phyloP scores from a whole-genome alignment of 306 rosid species.

The Oemleria cerasiformis region DNA sequence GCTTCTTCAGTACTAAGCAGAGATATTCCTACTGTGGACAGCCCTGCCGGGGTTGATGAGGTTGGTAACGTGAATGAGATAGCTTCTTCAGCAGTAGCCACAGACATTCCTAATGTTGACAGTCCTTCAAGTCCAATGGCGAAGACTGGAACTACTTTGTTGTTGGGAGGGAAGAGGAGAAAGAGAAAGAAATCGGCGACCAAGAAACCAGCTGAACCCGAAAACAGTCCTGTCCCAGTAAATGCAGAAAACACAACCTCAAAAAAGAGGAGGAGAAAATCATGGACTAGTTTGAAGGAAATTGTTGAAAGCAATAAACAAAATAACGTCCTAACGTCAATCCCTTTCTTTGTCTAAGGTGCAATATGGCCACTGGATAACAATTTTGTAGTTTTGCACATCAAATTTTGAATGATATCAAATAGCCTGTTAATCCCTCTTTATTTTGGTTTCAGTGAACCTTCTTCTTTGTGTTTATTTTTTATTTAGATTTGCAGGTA shows the following conservation, averaged over 20 bases:
- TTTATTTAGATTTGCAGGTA: too few species aligned
- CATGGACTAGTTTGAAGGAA: slow-evolving; percentile 82
- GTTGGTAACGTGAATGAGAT: slow-evolving; percentile 15
- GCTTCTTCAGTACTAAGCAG: slow-evolving; percentile 8
- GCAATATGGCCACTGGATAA: neutral
- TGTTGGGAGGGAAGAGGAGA: slow-evolving; percentile 43
- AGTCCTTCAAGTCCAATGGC: slow-evolving; percentile 31
- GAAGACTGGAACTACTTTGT: slow-evolving; percentile 18
- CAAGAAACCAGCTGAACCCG: slow-evolving; percentile 36
- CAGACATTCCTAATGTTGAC: slow-evolving; percentile 15
- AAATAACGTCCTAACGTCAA: slow-evolving; percentile 23
- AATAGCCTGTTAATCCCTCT: neutral
- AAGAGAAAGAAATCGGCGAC: slow-evolving; percentile 33
- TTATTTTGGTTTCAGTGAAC: too few species aligned
- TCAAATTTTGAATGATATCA: neutral
- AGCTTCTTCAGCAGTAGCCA: slow-evolving; percentile 14
- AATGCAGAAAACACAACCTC: slow-evolving; percentile 34
- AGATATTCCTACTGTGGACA: slow-evolving; percentile 13
- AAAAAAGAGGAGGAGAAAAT: slow-evolving; percentile 53
- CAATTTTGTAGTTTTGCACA: neutral
- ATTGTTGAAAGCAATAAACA: slow-evolving; percentile 40
- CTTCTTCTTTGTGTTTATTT: too few species aligned
- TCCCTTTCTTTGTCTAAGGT: slow-evolving; percentile 43
- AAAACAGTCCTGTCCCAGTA: slow-evolving; percentile 18
- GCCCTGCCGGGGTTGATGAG: slow-evolving; percentile 12